A percentile compares a stretch with the other conserved stretches of the same genome.
phyloP scores from a whole-genome alignment of 1,284 basidiomycete genomes.

The Wallemia mellicola region DNA sequence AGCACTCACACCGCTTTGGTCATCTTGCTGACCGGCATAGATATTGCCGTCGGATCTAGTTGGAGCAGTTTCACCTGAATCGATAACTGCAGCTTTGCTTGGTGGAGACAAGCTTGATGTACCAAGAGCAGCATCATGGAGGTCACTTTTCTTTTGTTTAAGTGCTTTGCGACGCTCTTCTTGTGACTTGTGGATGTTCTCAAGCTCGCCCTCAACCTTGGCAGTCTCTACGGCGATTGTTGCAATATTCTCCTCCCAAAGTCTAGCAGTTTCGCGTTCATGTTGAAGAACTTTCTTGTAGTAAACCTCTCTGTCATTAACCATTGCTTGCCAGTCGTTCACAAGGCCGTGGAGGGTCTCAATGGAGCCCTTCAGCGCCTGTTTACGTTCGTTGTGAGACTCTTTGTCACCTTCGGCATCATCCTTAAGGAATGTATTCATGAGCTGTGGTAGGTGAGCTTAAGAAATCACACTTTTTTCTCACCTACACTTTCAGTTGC shows the following conservation, averaged over 20 bases:
- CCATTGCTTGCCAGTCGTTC: slow-evolving; percentile 39
- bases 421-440: slow-evolving; percentile 4
- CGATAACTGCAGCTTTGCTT: slow-evolving; percentile 3
- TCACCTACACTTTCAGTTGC: slow-evolving; percentile 25
- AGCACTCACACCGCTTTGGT: slow-evolving; percentile 12
- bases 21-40: slow-evolving; percentile 36
- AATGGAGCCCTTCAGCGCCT: slow-evolving; percentile 34
- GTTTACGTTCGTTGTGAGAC: slow-evolving; percentile 22
- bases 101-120: slow-evolving; percentile 2
- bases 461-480: too few relatives aligned
- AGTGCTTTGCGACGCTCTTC: slow-evolving; percentile 19
- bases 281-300: slow-evolving; percentile 29
- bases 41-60: not conserved
- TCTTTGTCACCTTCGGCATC: slow-evolving; percentile 3
- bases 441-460: slow-evolving; percentile 8
- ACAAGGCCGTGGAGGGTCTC: slow-evolving; percentile 28
- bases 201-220: slow-evolving; percentile 45
- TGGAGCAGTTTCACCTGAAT: slow-evolving; percentile 2
- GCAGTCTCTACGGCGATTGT: slow-evolving; percentile 65
- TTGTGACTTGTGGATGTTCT: slow-evolving; percentile 17
- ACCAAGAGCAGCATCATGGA: slow-evolving; percentile 3
- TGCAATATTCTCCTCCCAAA: slow-evolving; percentile 81
- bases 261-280: slow-evolving; percentile 38
- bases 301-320: slow-evolving; percentile 52
- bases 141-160: slow-evolving; percentile 8